Conservation (phyloP, 2,329 filamentous ascomycete species). For the Beauveria varroae region DNA sequence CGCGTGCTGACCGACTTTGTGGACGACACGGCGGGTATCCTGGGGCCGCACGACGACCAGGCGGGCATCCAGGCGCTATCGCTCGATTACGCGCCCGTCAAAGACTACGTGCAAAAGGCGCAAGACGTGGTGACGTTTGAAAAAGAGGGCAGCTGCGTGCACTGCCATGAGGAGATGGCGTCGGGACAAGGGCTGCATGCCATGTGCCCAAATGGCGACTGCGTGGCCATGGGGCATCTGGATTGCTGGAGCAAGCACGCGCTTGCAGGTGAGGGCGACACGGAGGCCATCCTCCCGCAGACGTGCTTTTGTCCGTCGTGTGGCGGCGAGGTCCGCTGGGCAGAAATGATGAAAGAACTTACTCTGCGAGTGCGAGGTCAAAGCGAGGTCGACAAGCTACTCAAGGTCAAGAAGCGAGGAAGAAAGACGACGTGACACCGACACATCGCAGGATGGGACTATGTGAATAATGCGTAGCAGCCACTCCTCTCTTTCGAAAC, state of each 20-base stretch:
- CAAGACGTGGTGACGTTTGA: constrained; percentile 48
- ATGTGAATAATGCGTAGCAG: neutral
- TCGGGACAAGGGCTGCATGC: constrained; percentile 45
- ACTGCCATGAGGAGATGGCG: constrained; percentile 41
- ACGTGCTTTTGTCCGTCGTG: constrained; percentile 67
- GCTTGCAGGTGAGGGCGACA: constrained; percentile 27
- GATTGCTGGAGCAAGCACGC: constrained; percentile 52
- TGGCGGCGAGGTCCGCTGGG: constrained; percentile 56
- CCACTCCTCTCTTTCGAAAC: neutral
- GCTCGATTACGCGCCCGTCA: constrained; percentile 47
- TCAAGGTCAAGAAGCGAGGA: constrained; percentile 42
- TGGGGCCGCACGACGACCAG: constrained; percentile 7
- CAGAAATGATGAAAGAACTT: constrained; percentile 73
- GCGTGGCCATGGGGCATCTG: constrained; percentile 51
- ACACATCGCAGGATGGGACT: neutral
- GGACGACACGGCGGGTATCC: constrained; percentile 3
- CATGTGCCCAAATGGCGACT: constrained; percentile 46
- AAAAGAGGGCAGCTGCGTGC: constrained; percentile 45
- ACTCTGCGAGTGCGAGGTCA: constrained; percentile 63
- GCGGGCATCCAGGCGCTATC: constrained; percentile 46
- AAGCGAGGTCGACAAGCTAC: constrained; percentile 61
- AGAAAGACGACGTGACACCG: constrained; percentile 14
- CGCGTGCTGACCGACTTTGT: constrained; percentile 50
- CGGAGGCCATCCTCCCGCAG: constrained; percentile 53
- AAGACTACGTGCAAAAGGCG: constrained; percentile 47